Evolutionary conservation across 306 rosid species (phyloP), one percentile per base, ranked within the genome.

Genomic region (Lathyrus tuberosus): DNA sequence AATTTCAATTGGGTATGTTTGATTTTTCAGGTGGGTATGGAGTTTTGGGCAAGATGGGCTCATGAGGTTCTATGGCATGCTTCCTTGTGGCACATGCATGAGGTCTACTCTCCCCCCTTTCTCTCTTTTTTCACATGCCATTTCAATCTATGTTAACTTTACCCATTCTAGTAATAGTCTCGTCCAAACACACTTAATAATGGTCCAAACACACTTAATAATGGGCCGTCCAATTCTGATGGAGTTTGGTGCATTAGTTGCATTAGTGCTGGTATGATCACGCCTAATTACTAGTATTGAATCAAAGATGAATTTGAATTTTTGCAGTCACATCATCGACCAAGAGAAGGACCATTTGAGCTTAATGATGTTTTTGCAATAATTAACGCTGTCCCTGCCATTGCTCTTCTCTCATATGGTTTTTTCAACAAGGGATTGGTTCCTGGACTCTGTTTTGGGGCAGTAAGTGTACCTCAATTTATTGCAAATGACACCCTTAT

Each of bases 331-430:
- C 99, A 94, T 71, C 99, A 94, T 78, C 69, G 86, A 70, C 85
- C 97, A n/a, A 91, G 99, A 80, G 99, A 94, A 81, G 99, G 97
- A 1, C 86, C 97, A 0, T 94, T 94, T 49, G 99, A 94, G 80
- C 88, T 94, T 8, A 94, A 94, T 83, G 99, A 94, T 43, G 91
- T 91, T 20, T 94, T 94, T 66, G 99, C 99, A 5, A 84, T 94
- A 53, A 82, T 30, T 5, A 94, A 94, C 71, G 99, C 99, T 3
- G 92, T 80, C 3, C 99, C 99, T 15, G 99, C 99, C 5, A 91
- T 94, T 33, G 88, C 84, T 15, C 96, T 94, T 15, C 95, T 91
- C 53, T 80, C 87, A 17, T 94, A 83, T 16, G 99, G 99, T 10
- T 86, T 94, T 80, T 82, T 91, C 79, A 84, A 94, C 86, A 91